A percentile compares a stretch with the other conserved stretches of the same genome.
Conservation (phyloP, 2,329 filamentous ascomycete species). For the Nigrospora sphaerica region DNA sequence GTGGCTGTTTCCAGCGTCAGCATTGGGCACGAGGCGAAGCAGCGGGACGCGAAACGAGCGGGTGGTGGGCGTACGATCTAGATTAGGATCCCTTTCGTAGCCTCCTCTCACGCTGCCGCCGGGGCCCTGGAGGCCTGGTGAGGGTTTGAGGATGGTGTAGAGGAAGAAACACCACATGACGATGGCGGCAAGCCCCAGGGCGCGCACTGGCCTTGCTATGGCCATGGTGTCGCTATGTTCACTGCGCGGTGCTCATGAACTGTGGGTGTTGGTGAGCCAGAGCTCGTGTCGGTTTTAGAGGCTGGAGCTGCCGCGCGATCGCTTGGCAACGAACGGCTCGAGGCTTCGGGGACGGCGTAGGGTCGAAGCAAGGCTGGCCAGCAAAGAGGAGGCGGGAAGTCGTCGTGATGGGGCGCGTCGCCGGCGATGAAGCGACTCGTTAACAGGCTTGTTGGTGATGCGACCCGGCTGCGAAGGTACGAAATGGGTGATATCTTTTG, state of each 20-base stretch:
- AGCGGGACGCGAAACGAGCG: background rate
- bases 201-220: conserved; percentile 76
- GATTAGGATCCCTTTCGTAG: conserved; percentile 68
- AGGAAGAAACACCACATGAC: conserved; percentile 73
- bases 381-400: too few relatives aligned
- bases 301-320: background rate
- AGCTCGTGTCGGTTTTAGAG: background rate
- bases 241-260: conserved; percentile 16
- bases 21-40: background rate
- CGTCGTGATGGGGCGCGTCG: too few relatives aligned
- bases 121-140: conserved; percentile 27
- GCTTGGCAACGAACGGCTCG: too few relatives aligned
- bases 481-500: too few relatives aligned
- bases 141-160: conserved; percentile 62
- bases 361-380: too few relatives aligned
- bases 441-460: too few relatives aligned
- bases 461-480: too few relatives aligned
- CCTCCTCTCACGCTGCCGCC: conserved; percentile 29
- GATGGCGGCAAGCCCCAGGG: conserved; percentile 64
- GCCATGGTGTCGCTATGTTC: conserved; percentile 54
- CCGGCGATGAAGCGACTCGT: too few relatives aligned
- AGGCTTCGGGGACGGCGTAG: too few relatives aligned
- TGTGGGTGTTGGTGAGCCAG: background rate
- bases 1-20: conserved; percentile 52
- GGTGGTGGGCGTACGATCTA: conserved; percentile 61